Base-by-base conservation (phyloP, 257 asterid genomes). In the Nicotiana otophora region DNA sequence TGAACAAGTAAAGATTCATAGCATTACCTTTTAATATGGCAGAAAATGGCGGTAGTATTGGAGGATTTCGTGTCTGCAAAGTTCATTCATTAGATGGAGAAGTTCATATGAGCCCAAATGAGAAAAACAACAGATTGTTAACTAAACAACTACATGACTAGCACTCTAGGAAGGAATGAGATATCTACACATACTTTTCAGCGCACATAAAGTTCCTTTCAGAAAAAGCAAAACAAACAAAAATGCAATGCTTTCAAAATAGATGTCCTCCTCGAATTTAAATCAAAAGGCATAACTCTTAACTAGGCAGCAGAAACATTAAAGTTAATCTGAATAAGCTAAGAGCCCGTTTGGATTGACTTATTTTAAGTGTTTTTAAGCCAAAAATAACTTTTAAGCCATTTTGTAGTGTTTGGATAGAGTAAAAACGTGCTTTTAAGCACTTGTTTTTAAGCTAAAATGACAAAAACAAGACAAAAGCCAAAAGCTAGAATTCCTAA, bases 41-140 rank as follows among this genome's bases (percentile, higher is more conserved):
- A 88, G 95, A 87, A 90, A 96, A 96, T 34, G 98, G 93, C 81
- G 99, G 99, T 67, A 94, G 92, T 83, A 95, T 87, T 33, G 97
- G 97, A 82, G 99, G 98, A 79, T 84, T 84, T 78, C 98, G 96
- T 31, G 97, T 94, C 99, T 96, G 97, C 85, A 70, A 51, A 84
- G 68, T 82, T 15, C 64, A 11, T 67, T 12, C 34, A 36, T 26
- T 74, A 74, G 69, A 80, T 36, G 30, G 65, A 79, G 34, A 57
- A 66, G 42, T 65, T 63, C 63, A 81, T 26, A 54, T 7, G 5
- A 34, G 68, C 33, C 46, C 69, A 76, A 77, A 51, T 77, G 53
- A 42, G 5, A 65, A 70, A 81, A 70, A 42, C 64, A 68, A 58
- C 36, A 77, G 34, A 31, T 48, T 14, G 26, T 20, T 79, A 82